Base-by-base conservation (phyloP, 1,284 basidiomycete genomes). In the Cutaneotrichosporon mucoides region DNA sequence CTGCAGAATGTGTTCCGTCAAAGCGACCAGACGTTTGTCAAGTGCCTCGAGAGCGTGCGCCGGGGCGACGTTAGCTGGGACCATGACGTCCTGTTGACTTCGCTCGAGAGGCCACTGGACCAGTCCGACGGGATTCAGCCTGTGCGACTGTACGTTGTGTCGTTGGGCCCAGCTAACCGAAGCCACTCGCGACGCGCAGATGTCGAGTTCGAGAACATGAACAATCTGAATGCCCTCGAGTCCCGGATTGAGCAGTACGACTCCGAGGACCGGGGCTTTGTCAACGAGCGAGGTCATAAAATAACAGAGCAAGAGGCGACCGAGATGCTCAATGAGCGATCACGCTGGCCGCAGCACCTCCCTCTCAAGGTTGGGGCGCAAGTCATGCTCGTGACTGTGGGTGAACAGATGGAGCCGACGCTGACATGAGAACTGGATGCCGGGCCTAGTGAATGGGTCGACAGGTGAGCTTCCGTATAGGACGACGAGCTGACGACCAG, bases 1-100 rank as follows among this genome's bases (percentile, higher is more conserved):
- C 64, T 98, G 4, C 89, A 86, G 0, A 86, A 89, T 65, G 93
- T 97, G 6, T 97, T 94, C 73, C 75, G 83, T 47, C 83, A 84
- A 61, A 80, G 79, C 41, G 82, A 83, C 55, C 72, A 76, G 49
- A 61, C n/a, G 4, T 76, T 77, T 46, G 67, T 77, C n/a, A 55
- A 58, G 8, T 60, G 73, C 4, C 62, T 76, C 36, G 79, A 80
- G 60, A 69, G 59, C n/a, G 68, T 77, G 59, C 66, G 76, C 12
- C 57, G 62, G 10, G 76, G 75, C 0, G 3, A 9, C 0, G 54
- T 73, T 10, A 51, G 48, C 1, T 24, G 46, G 3, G 59, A 64
- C 5, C 65, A 73, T n/a, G 47, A 63, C 9, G 35, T 24, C 6
- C 11, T 68, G 0, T 53, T 76, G 16, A 44, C 52, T 24, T 41